A percentile compares a stretch with the other conserved stretches of the same genome.
These are phyloP conservation scores for Sclerotinia nivalis DNA, from an alignment of 2,329 filamentous ascomycete genomes.

Conservation along the genomic window DNA sequence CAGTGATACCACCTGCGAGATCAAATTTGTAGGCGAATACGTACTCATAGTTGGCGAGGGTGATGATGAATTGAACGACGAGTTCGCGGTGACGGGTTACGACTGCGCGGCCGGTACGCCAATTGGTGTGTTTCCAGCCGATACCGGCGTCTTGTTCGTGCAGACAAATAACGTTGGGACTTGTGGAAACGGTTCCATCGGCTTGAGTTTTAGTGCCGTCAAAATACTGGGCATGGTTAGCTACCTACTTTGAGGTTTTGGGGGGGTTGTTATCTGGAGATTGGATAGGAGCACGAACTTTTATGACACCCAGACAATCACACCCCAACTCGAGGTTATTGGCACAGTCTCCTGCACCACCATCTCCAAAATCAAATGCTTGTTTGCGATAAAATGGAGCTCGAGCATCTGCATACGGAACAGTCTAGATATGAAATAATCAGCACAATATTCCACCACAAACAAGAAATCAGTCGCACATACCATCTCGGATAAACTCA, in stretches of 20 bases:
- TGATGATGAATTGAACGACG: constrained; percentile 68
- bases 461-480: not conserved
- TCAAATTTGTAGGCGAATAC: constrained; percentile 66
- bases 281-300: not conserved
- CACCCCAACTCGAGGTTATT: constrained; percentile 69
- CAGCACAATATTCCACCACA: not conserved
- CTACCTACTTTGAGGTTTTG: no score
- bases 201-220: constrained; percentile 54
- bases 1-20: constrained; percentile 59
- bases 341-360: constrained; percentile 61
- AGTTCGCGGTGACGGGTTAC: constrained; percentile 63
- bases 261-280: not conserved
- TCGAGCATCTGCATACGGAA: constrained; percentile 50
- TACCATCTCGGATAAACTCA: constrained; percentile 60
- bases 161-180: constrained; percentile 64
- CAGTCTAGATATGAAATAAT: not conserved
- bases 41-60: constrained; percentile 71
- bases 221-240: constrained; percentile 49
- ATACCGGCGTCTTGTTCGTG: constrained; percentile 72
- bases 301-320: constrained; percentile 66
- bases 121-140: constrained; percentile 71
- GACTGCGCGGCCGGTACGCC: constrained; percentile 61
- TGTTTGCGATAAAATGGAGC: constrained; percentile 65
- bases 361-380: constrained; percentile 69
- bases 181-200: constrained; percentile 54